Evolutionary conservation across 140 eudicot genomes (phyloP), one percentile per base, ranked within the genome.

Genomic region (Anethum foeniculum): DNA sequence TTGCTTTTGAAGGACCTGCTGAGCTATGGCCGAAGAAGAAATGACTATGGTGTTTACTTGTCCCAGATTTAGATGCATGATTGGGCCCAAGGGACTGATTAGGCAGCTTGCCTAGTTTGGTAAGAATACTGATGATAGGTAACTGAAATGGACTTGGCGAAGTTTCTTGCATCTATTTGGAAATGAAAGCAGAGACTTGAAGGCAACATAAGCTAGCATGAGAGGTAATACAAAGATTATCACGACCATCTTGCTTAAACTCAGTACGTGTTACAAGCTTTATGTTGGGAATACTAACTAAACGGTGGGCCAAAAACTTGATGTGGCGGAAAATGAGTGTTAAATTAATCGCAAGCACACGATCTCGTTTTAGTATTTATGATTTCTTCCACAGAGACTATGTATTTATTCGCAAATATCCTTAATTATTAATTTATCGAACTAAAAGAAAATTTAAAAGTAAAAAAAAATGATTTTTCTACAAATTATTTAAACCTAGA

Each of bases 1-100:
- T 54, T 88, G 92, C 77, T 82, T 88, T 56, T 86, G 92, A n/a
- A 88, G 82, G 39, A 86, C 87, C 62, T 89, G 83, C 72, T 83
- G 30, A 11, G 78, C 78, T 41, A 25, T 25, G 39, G 18, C 4
- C 13, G 78, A 15, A 1, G 78, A 74, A 48, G 92, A 84, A 18
- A 86, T 71, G 71, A 89, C 90, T 3, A 86, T 52, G 4, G 88
- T 62, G 13, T 27, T 82, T 14, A 81, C 25, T 25, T 64, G 18
- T 71, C 90, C 90, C 23, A 89, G 71, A 48, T 84, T 84, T 13
- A 86, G 72, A 44, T 67, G 76, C 90, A 89, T 89, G 82, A 86
- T 75, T 15, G 92, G 90, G 48, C 92, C 92, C 36, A 19, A 62
- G 71, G 5, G 71, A 62, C 32, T 62, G 71, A 12, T 62, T 18